phyloP scores from a whole-genome alignment of 768 basidiomycete genomes.

The Pilatotrama ljubarskyi region DNA sequence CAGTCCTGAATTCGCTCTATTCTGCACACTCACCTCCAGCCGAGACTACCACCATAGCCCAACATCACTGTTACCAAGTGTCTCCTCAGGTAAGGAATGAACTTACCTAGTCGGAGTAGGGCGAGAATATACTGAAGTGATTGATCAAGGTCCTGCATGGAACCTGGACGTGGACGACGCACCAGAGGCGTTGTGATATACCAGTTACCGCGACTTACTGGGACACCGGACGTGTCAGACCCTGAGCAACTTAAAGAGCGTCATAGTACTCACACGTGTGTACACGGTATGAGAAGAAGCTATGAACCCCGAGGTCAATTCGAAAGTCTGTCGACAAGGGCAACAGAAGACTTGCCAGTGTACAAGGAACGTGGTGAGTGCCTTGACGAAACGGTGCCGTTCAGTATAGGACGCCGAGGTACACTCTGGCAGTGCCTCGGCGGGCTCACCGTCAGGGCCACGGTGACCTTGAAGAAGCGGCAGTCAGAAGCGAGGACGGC shows the following conservation, averaged over 20 bases:
- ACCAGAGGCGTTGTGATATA: constrained; percentile 17
- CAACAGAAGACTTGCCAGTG: constrained; percentile 30
- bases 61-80: too few species aligned
- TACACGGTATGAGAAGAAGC: constrained; percentile 26
- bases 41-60: too few species aligned
- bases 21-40: too few species aligned
- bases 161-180: not conserved
- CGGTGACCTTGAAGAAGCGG: not conserved
- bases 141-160: too few species aligned
- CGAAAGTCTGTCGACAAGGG: too few species aligned
- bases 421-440: too few species aligned
- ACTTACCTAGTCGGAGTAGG: constrained; percentile 19
- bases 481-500: not conserved
- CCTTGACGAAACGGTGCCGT: constrained; percentile 8
- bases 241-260: not conserved
- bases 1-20: too few species aligned
- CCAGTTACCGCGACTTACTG: constrained; percentile 21
- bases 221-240: too few species aligned
- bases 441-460: constrained; percentile 21
- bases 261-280: not conserved
- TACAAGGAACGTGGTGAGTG: constrained; percentile 27
- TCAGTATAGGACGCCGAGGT: too few species aligned
- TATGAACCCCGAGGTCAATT: not conserved
- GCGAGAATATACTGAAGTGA: constrained; percentile 14
- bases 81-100: too few species aligned